Percentiles rank a stretch among this genome's conserved stretches.
Evolutionary conservation across 2,329 filamentous ascomycete genomes (phyloP).

Genomic region (Dothistroma septosporum): DNA sequence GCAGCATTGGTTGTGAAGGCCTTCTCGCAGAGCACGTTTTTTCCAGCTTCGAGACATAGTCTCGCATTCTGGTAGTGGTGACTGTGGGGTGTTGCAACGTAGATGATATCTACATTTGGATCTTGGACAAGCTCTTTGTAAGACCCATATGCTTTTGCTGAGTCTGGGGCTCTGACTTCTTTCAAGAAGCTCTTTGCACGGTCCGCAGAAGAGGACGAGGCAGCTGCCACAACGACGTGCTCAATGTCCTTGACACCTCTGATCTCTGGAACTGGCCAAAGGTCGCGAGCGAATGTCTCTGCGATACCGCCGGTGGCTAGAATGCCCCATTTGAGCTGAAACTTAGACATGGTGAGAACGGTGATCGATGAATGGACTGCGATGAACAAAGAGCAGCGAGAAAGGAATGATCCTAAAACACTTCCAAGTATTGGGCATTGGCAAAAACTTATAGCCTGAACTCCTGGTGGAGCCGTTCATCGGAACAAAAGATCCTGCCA

Average conservation of each 20-base stretch:
- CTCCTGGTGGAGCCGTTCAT: neutral
- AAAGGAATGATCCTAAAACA: neutral
- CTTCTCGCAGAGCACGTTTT: conserved; percentile 89
- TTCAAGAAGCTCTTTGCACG: conserved; percentile 70
- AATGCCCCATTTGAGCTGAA: conserved; percentile 40
- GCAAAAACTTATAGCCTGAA: neutral
- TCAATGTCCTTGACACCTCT: conserved; percentile 68
- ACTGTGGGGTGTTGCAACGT: conserved; percentile 84
- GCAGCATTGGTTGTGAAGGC: conserved; percentile 78
- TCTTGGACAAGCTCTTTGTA: conserved; percentile 79
- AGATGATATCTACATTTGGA: conserved; percentile 76
- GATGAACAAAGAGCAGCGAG: neutral
- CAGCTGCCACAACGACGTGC: conserved; percentile 74
- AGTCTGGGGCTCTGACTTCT: conserved; percentile 62
- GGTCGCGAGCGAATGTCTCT: conserved; percentile 64
- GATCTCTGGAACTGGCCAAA: conserved; percentile 66
- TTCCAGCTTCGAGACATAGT: conserved; percentile 77
- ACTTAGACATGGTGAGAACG: conserved; percentile 31
- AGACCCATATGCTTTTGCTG: conserved; percentile 70
- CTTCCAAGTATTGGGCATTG: neutral
- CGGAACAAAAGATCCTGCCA: neutral
- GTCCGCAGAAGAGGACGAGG: conserved; percentile 68
- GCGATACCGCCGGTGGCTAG: conserved; percentile 49
- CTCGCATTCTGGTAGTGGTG: conserved; percentile 90
- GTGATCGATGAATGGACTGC: neutral